Base-by-base conservation (phyloP, 2,329 filamentous ascomycete genomes). In the Teratosphaeriaceae sp. region DNA sequence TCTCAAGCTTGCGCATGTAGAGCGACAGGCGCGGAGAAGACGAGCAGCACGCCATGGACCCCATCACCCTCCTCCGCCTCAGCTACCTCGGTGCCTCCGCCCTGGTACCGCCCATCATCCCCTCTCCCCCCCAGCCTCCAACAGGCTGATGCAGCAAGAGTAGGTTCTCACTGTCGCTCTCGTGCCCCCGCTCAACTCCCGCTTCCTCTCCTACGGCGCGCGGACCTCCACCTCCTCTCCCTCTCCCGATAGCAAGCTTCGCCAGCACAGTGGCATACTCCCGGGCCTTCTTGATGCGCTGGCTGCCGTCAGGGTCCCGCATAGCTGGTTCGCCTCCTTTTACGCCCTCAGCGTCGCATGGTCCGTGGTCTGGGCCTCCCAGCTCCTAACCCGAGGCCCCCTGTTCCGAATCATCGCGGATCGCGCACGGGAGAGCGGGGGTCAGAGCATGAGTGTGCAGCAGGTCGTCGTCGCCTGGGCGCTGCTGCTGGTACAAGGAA, bases 241-340 rank as follows among this genome's bases (percentile, higher is more conserved):
- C 13, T 6, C 23, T 5, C 23, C 23, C 16, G 26, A n/a, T n/a
- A n/a, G n/a, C n/a, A 8, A n/a, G n/a, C 26, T n/a, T 27, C 26
- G n/a, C 8, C 40, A 24, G 15, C 8, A 35, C 27, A 39, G 37
- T 12, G n/a, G 20, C 36, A 24, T 22, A 18, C n/a, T 40, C 37
- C 30, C 22, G 27, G 40, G 18, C 19, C 15, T 51, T 9, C 40
- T 64, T 9, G 76, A 80, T 54, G 60, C 59, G 44, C 56, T 76
- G 16, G 73, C 76, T 24, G 66, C 63, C 27, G 62, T 75, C 52
- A 77, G 78, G 59, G 83, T 96, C 26, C 88, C 90, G 18, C 92
- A 97, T 66, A 76, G 76, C 48, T 97, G 86, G 81, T 97, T 97
- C 64, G 76, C 74, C 33, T 85, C 92, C 55, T 97, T 95, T 67